These are phyloP conservation scores for Pontederia crassipes DNA, from an alignment of 176 grass and related monocot species.

Conservation along the genomic window DNA sequence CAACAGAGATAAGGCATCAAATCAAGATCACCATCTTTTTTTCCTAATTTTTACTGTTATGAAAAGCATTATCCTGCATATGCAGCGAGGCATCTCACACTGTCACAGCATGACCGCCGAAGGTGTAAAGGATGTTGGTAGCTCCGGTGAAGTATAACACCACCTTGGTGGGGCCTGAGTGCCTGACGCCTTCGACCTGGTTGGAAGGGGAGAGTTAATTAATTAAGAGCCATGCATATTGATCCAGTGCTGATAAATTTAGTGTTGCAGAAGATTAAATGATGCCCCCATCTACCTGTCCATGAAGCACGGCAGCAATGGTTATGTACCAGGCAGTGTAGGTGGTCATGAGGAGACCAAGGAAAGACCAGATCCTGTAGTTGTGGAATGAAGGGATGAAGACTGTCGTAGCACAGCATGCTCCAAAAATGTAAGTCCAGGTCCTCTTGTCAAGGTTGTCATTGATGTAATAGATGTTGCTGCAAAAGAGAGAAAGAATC, in stretches of 20 bases:
- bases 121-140: slow-evolving; percentile 98
- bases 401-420: slow-evolving; percentile 89
- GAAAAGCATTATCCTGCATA: too few relatives aligned
- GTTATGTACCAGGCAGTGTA: slow-evolving; percentile 94
- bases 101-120: slow-evolving; percentile 95
- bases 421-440: slow-evolving; percentile 97
- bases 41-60: too few relatives aligned
- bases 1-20: neutral
- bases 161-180: slow-evolving; percentile 73
- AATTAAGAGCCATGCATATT: too few relatives aligned
- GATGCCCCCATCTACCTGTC: slow-evolving; percentile 27
- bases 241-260: too few relatives aligned
- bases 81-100: slow-evolving; percentile 35
- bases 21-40: too few relatives aligned
- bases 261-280: too few relatives aligned
- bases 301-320: slow-evolving; percentile 50
- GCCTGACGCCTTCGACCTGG: slow-evolving; percentile 59
- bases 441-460: slow-evolving; percentile 90
- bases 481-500: slow-evolving; percentile 11
- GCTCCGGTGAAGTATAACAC: slow-evolving; percentile 96
- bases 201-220: too few relatives aligned
- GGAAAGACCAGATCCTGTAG: slow-evolving; percentile 93
- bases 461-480: slow-evolving; percentile 99
- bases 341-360: slow-evolving; percentile 84
- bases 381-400: slow-evolving; percentile 99